These are phyloP conservation scores for Suillus cothurnatus DNA, from an alignment of 768 basidiomycete species.

Conservation along the genomic window DNA sequence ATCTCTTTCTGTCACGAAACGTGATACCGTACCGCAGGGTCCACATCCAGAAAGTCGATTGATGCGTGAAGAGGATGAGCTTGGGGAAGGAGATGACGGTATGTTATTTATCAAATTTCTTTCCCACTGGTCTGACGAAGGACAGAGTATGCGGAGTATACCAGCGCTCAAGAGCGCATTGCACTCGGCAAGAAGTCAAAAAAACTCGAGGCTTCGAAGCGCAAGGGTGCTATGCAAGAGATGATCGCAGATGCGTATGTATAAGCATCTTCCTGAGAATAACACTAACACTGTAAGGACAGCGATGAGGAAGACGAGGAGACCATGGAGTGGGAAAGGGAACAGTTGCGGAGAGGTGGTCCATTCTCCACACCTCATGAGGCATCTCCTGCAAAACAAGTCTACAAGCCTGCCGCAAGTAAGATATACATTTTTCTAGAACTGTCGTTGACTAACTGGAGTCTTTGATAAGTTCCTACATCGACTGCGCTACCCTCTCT, in stretches of 20 bases:
- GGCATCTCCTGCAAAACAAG: constrained; percentile 46
- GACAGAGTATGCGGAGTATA: constrained; percentile 84
- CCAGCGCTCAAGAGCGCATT: constrained; percentile 84
- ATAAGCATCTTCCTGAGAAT: neutral
- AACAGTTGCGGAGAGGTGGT: constrained; percentile 78
- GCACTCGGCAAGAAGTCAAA: constrained; percentile 82
- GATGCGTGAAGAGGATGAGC: constrained; percentile 83
- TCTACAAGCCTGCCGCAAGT: constrained; percentile 78
- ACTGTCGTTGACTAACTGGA: constrained; percentile 15
- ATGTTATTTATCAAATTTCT: constrained; percentile 21
- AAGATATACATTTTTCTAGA: constrained; percentile 25
- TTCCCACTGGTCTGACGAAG: constrained; percentile 15
- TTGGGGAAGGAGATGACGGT: constrained; percentile 91
- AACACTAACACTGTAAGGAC: constrained; percentile 4
- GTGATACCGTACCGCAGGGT: constrained; percentile 56
- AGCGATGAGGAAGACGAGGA: constrained; percentile 87
- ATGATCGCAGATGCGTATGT: constrained; percentile 82
- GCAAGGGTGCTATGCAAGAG: constrained; percentile 72
- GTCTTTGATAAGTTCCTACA: constrained; percentile 57
- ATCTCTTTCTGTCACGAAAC: constrained; percentile 68
- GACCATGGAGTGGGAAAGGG: constrained; percentile 81
- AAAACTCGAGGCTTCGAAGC: constrained; percentile 68
- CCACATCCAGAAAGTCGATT: constrained; percentile 87
- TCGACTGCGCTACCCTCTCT: constrained; percentile 65
- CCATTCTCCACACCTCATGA: constrained; percentile 42